These are phyloP conservation scores for Hypomyces perniciosus DNA, from an alignment of 2,329 filamentous ascomycete genomes.

Conservation along the genomic window DNA sequence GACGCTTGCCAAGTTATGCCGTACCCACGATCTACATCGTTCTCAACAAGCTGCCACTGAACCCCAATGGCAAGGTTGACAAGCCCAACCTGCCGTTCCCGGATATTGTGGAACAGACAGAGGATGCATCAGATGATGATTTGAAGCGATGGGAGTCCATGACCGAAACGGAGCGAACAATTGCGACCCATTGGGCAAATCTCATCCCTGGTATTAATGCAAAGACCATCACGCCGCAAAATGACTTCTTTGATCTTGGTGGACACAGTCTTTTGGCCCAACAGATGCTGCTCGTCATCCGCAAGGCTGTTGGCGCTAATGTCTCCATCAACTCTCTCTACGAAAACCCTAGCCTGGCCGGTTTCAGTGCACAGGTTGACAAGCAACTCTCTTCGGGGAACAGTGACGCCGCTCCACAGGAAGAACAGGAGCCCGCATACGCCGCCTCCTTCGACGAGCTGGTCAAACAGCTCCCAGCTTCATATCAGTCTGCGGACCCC, in stretches of 20 bases:
- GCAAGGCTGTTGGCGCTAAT: conserved; percentile 24
- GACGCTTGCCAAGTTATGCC: conserved; percentile 39
- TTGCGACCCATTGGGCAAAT: conserved; percentile 60
- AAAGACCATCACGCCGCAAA: conserved; percentile 47
- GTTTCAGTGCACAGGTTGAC: conserved; percentile 26
- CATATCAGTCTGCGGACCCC: conserved; percentile 32
- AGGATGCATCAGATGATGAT: conserved; percentile 30
- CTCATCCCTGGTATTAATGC: conserved; percentile 62
- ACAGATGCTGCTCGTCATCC: conserved; percentile 62
- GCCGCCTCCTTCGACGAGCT: conserved; percentile 48
- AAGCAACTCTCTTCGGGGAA: conserved; percentile 21
- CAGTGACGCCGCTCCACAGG: conserved; percentile 18
- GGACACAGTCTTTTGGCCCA: conserved; percentile 52
- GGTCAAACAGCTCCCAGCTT: conserved; percentile 40
- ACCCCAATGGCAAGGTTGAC: conserved; percentile 77
- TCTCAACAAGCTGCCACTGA: conserved; percentile 44
- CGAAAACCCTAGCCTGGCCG: conserved; percentile 22
- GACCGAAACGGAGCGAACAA: conserved; percentile 33
- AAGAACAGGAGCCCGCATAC: conserved; percentile 46
- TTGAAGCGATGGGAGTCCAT: conserved; percentile 47
- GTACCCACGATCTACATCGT: conserved; percentile 31
- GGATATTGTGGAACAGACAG: conserved; percentile 60
- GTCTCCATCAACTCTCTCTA: conserved; percentile 29
- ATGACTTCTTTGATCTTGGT: conserved; percentile 34
- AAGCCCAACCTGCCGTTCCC: conserved; percentile 74